Percentiles rank a stretch among this genome's conserved stretches.
These are phyloP conservation scores for Cyclotella kingstonii DNA, from an alignment of 108 stramenopile species.

Conservation along the genomic window DNA sequence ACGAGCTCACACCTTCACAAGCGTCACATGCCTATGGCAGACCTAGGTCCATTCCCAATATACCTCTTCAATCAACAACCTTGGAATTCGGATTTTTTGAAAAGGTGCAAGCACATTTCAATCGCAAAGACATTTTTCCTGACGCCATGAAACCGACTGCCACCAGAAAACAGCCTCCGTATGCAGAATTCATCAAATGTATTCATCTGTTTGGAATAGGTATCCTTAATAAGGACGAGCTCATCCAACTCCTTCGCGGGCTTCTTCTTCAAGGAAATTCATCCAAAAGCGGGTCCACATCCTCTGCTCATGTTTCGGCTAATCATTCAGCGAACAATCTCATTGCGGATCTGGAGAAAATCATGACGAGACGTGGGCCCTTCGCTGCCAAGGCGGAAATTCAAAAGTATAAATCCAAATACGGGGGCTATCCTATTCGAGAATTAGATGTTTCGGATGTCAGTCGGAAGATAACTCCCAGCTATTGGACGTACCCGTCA, in stretches of 20 bases:
- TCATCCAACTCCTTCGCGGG: constrained; percentile 77
- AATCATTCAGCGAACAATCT: constrained; percentile 43
- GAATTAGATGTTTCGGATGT: constrained; percentile 54
- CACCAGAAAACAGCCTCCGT: constrained; percentile 69
- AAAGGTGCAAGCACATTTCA: constrained; percentile 66
- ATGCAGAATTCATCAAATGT: constrained; percentile 90
- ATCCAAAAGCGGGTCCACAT: constrained; percentile 69
- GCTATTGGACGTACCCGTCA: constrained; percentile 61
- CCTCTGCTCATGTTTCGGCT: constrained; percentile 19
- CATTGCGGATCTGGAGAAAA: constrained; percentile 66
- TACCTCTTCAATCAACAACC: constrained; percentile 60
- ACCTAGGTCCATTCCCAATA: constrained; percentile 61
- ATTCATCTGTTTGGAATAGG: constrained; percentile 86
- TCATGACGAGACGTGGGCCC: constrained; percentile 73
- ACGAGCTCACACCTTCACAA: constrained; percentile 55
- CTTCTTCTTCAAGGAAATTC: constrained; percentile 87
- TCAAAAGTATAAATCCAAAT: constrained; percentile 72
- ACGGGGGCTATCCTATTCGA: constrained; percentile 50
- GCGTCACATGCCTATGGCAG: constrained; percentile 65
- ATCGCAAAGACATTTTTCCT: constrained; percentile 68
- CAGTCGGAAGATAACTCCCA: constrained; percentile 59
- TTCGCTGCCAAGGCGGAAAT: constrained; percentile 61
- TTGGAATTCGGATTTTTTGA: constrained; percentile 75
- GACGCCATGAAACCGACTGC: constrained; percentile 61
- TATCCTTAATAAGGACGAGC: constrained; percentile 86